phyloP scores from a whole-genome alignment of 805 yeast genomes.

The Candida oleophila region DNA sequence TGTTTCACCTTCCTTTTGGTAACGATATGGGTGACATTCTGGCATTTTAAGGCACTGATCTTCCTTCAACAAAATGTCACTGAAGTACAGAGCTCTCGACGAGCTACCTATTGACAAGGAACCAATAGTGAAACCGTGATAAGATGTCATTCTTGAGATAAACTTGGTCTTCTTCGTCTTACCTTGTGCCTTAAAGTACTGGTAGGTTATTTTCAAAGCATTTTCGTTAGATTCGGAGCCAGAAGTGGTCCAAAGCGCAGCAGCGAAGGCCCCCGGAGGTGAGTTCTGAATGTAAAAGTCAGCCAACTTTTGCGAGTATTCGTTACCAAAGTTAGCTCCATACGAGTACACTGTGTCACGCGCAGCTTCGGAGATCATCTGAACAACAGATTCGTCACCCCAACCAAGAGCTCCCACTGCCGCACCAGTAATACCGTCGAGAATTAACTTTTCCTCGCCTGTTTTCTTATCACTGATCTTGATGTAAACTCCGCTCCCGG shows the following conservation, averaged over 20 bases:
- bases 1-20: constrained; percentile 21
- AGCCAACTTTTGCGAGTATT: constrained; percentile 25
- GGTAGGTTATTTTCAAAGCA: constrained; percentile 26
- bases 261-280: constrained; percentile 42
- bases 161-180: constrained; percentile 20
- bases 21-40: constrained; percentile 28
- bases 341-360: constrained; percentile 20
- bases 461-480: constrained; percentile 42
- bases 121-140: constrained; percentile 30
- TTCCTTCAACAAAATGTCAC: constrained; percentile 20
- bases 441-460: constrained; percentile 24
- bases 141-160: constrained; percentile 24
- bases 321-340: constrained; percentile 22
- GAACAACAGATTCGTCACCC: constrained; percentile 24
- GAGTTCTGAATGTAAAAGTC: constrained; percentile 32
- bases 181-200: constrained; percentile 25
- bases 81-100: constrained; percentile 17
- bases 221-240: constrained; percentile 32
- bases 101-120: constrained; percentile 21
- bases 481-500: constrained; percentile 43
- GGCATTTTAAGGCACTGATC: constrained; percentile 19
- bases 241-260: constrained; percentile 39
- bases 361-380: constrained; percentile 21
- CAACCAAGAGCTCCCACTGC: constrained; percentile 35
- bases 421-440: constrained; percentile 31